Conservation (phyloP, 2,329 filamentous ascomycete genomes). For the Monilinia laxa region DNA sequence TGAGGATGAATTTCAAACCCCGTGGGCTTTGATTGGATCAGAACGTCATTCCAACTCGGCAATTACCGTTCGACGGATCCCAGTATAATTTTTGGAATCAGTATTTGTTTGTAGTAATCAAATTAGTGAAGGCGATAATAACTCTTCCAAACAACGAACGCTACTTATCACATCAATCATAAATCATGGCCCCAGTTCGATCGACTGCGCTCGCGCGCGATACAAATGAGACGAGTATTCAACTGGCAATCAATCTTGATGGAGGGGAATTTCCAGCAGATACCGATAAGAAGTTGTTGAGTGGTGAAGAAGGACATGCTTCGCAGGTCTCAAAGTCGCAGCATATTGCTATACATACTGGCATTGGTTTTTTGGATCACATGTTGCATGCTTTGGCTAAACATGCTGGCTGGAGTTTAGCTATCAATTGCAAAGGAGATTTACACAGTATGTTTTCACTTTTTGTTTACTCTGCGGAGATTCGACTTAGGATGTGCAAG, state of each 20-base stretch:
- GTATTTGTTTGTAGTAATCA: not conserved
- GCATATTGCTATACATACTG: slow-evolving; percentile 83
- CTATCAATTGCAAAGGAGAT: slow-evolving; percentile 80
- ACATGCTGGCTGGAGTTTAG: slow-evolving; percentile 91
- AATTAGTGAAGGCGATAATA: not conserved
- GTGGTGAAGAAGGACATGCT: slow-evolving; percentile 65
- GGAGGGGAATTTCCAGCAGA: slow-evolving; percentile 74
- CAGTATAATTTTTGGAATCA: slow-evolving; percentile 13
- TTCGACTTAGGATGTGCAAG: slow-evolving; percentile 3
- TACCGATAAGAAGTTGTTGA: slow-evolving; percentile 56
- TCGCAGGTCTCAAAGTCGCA: slow-evolving; percentile 82
- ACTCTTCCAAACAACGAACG: not conserved
- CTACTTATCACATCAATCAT: not conserved
- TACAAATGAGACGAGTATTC: slow-evolving; percentile 98
- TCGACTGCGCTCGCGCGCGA: slow-evolving; percentile 79
- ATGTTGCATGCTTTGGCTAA: slow-evolving; percentile 98
- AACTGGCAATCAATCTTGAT: slow-evolving; percentile 88
- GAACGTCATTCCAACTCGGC: slow-evolving; percentile 20
- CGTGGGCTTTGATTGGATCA: slow-evolving; percentile 19
- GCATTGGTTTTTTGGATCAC: slow-evolving; percentile 97
- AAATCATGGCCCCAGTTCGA: slow-evolving; percentile 45
- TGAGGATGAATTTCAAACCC: slow-evolving; percentile 10
- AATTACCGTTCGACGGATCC: slow-evolving; percentile 23
- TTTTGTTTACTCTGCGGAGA: not conserved
- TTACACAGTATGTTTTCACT: slow-evolving; percentile 68